Base-by-base conservation (phyloP, 345 rosid species). In the Citrus unshiu region DNA sequence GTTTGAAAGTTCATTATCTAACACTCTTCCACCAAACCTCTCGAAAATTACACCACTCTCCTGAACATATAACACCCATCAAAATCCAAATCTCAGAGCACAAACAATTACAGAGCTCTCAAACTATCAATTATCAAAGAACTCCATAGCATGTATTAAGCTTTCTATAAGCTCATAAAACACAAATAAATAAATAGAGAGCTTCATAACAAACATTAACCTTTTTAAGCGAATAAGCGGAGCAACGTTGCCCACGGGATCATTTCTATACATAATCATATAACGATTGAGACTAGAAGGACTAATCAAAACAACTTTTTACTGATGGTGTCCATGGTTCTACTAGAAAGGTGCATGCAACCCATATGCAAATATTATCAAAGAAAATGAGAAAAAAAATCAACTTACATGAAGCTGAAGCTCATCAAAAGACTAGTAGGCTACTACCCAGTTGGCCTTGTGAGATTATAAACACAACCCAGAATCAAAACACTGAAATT, bases 381-480 rank as follows among this genome's bases (percentile, higher is more conserved):
- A 61, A 10, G 35, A n/a, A 46, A 72, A 43, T 27, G 46, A 2
- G 65, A n/a, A 9, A 30, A 51, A 49, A 62, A 63, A 1, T 32
- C 29, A 54, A 79, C 51, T 54, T 57, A 79, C 51, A 7, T n/a
- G 65, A 13, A 72, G 77, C 72, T n/a, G 57, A 13, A 72, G 77
- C 66, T 72, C 40, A n/a, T 37, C 29, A 21, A 35, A 67, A 37
- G 18, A 46, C 51, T 3, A 46, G 25, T 46, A 46, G 21, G 18
- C 58, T 54, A n/a, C 12, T 19, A 63, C 46, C 64, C 77, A 63
- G 59, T 40, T n/a, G 56, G 51, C 43, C 39, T 46, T 63, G 43
- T 51, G 39, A 63, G 73, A 72, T 58, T 65, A 65, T 54, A 69
- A 60, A 19, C 51, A 71, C 70, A 82, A 79, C 70, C 73, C 66